Evolutionary conservation across 176 grass and related monocot genomes (phyloP), one percentile per base, ranked within the genome.

Genomic region (Oryza meyeriana): DNA sequence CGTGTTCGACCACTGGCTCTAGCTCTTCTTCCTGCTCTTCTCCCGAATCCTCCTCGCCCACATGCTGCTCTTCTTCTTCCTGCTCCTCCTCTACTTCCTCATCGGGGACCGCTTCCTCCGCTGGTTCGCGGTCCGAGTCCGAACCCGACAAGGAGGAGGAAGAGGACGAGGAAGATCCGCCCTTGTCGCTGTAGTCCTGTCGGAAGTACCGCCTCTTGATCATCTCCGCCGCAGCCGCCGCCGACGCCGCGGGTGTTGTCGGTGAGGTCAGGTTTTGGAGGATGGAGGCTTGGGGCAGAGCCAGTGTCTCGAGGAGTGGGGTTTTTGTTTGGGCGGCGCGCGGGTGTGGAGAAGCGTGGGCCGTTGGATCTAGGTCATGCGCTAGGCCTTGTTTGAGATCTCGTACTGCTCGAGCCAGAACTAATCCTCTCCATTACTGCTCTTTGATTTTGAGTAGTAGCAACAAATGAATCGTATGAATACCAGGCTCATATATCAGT

Each of bases 151-250:
- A 77, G 33, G 83, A 84, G 10, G 84, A 84, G 34, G 94, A 92
- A 12, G 89, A 83, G 30, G 83, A 86, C 10, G 85, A 88, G 1
- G 91, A 94, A 22, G 87, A 84, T 25, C 13, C 76, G 25, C 80
- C 84, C 18, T 59, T 61, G 30, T 89, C 83, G 16, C 89, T 84
- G 8, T 92, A 91, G 50, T 93, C 94, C 55, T 90, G 82, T 91
- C 77, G 84, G 74, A 90, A 97, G 78, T 69, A 90, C 34, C 87
- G 86, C 83, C 94, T 81, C 85, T 97, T 97, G 61, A 97, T 94
- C 94, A 97, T 97, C 29, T 74, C 44, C 6, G n/a, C 58, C 40
- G 47, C 47, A 9, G 27, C 12, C 16, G 57, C 64, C 20, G 62
- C 48, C 66, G 65, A 64, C 38, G 40, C 18, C 44, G 59, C 76